A percentile compares a stretch with the other conserved stretches of the same genome.
Conservation (phyloP, 768 basidiomycete species). For the Amanita rimosa region DNA sequence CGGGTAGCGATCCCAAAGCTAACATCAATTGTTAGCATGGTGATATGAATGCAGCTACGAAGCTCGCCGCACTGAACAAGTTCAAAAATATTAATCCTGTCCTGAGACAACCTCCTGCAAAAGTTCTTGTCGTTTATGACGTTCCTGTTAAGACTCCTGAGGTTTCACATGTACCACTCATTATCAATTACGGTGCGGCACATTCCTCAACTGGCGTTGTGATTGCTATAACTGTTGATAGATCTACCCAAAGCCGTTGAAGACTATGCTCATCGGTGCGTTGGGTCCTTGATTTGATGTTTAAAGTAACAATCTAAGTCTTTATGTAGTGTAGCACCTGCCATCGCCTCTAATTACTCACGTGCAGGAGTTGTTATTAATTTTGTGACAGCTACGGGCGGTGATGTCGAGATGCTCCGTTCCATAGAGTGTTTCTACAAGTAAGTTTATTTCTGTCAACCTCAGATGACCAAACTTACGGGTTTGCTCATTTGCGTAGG, state of each 20-base stretch:
- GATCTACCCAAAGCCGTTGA: conserved; percentile 93
- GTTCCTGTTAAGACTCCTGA: conserved; percentile 88
- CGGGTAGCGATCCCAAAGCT: conserved; percentile 10
- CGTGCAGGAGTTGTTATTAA: conserved; percentile 91
- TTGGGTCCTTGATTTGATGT: not conserved
- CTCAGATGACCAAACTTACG: not conserved
- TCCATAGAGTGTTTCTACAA: conserved; percentile 99
- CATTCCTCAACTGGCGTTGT: not conserved
- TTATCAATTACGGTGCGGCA: conserved; percentile 81
- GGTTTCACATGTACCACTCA: conserved; percentile 79
- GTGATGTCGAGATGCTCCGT: conserved; percentile 96
- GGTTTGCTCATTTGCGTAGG: conserved; percentile 22
- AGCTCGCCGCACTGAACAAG: conserved; percentile 75
- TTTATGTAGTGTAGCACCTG: conserved; percentile 63
- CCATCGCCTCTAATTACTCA: conserved; percentile 75
- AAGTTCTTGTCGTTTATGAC: conserved; percentile 87
- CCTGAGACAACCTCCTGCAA: conserved; percentile 55
- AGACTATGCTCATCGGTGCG: conserved; percentile 90
- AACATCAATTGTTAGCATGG: conserved; percentile 47
- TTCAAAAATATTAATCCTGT: conserved; percentile 55
- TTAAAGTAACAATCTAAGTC: not conserved
- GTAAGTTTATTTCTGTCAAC: conserved; percentile 22
- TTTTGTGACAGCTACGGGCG: conserved; percentile 94
- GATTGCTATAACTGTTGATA: conserved; percentile 17
- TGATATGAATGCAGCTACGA: conserved; percentile 84